These are phyloP conservation scores for Aphanoascus verrucosus DNA, from an alignment of 2,329 filamentous ascomycete species.

Conservation along the genomic window DNA sequence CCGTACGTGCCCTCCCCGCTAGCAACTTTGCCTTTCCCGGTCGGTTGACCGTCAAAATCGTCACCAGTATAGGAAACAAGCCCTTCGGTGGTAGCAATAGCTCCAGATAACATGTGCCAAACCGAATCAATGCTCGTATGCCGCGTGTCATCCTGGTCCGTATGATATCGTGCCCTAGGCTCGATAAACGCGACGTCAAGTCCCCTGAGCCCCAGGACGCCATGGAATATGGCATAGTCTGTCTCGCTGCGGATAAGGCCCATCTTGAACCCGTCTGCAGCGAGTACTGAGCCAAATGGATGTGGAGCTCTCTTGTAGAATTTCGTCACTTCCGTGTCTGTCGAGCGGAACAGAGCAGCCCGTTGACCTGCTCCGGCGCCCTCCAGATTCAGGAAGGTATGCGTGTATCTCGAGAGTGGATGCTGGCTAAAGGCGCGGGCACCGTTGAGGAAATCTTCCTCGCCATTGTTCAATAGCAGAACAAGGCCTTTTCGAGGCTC, in stretches of 20 bases:
- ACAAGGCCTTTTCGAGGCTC: conserved; percentile 72
- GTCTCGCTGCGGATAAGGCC: conserved; percentile 75
- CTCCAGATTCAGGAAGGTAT: conserved; percentile 89
- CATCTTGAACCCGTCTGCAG: conserved; percentile 70
- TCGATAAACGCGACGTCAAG: conserved; percentile 87
- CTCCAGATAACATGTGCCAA: conserved; percentile 91
- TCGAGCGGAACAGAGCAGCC: conserved; percentile 76
- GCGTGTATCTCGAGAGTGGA: conserved; percentile 65
- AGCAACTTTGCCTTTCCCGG: conserved; percentile 51
- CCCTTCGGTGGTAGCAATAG: conserved; percentile 60
- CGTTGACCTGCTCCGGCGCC: conserved; percentile 86
- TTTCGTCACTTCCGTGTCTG: conserved; percentile 73
- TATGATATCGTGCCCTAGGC: conserved; percentile 81
- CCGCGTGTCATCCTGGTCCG: conserved; percentile 70
- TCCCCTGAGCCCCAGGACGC: conserved; percentile 68
- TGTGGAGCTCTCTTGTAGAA: conserved; percentile 61
- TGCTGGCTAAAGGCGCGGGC: conserved; percentile 76
- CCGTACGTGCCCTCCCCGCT: conserved; percentile 57
- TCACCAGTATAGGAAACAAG: conserved; percentile 59
- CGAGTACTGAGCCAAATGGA: conserved; percentile 76
- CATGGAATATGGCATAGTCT: conserved; percentile 76
- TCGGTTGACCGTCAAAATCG: conserved; percentile 52
- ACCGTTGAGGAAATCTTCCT: conserved; percentile 86
- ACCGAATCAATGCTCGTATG: conserved; percentile 58
- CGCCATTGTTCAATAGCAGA: conserved; percentile 83